Conservation (phyloP, 768 basidiomycete genomes). For the Tephrocybe sp. region DNA sequence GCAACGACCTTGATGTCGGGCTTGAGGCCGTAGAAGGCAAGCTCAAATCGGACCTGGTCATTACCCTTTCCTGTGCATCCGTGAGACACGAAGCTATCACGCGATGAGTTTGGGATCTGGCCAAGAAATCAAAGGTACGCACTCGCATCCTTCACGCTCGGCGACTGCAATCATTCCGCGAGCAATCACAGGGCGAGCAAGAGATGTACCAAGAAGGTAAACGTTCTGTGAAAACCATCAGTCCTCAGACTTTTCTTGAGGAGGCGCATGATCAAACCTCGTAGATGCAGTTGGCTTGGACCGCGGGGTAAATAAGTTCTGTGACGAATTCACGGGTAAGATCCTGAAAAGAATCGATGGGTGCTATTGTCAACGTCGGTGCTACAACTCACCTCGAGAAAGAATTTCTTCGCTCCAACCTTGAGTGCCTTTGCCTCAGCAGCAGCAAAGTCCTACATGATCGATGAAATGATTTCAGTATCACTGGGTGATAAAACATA, state of each 20-base stretch:
- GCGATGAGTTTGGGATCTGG: background rate
- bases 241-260: background rate
- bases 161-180: conserved; percentile 98
- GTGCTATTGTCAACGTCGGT: background rate
- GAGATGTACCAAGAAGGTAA: conserved; percentile 95
- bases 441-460: conserved; percentile 82
- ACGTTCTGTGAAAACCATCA: conserved; percentile 60
- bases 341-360: conserved; percentile 51
- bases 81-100: conserved; percentile 84
- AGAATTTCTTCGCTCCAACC: conserved; percentile 96
- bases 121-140: conserved; percentile 30
- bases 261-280: conserved; percentile 57
- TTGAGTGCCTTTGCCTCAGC: conserved; percentile 86
- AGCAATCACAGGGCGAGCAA: conserved; percentile 97
- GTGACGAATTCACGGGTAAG: conserved; percentile 93
- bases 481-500: conserved; percentile 21
- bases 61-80: conserved; percentile 99
- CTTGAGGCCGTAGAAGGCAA: conserved; percentile 98
- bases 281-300: conserved; percentile 98
- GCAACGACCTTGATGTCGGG: conserved; percentile 99
- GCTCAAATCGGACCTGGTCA: conserved; percentile 98
- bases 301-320: conserved; percentile 95
- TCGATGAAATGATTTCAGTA: background rate
- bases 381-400: conserved; percentile 62
- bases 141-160: conserved; percentile 94